These are phyloP conservation scores for Ochetophila trinervis DNA, from an alignment of 306 rosid species.

Conservation along the genomic window DNA sequence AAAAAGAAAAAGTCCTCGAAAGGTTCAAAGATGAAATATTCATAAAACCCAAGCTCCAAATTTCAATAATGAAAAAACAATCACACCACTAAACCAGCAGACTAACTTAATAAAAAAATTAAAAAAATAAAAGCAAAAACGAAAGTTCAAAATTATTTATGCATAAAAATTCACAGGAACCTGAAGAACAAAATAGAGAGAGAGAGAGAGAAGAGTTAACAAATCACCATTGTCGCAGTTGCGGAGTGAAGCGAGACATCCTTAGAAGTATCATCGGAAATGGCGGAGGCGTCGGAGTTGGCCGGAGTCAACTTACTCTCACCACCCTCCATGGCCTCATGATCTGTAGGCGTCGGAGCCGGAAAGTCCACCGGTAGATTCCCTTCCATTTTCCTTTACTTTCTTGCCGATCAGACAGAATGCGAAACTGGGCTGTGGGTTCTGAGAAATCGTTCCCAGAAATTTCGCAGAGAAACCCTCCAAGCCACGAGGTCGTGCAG, in stretches of 20 bases:
- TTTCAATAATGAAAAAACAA: no score
- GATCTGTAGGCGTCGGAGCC: slow-evolving; percentile 42
- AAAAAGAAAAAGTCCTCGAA: no score
- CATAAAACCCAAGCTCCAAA: no score
- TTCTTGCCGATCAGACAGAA: slow-evolving; percentile 12
- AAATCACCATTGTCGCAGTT: slow-evolving; percentile 45
- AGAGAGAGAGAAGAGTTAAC: background rate
- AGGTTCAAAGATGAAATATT: no score
- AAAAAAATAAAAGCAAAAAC: slow-evolving; percentile 5
- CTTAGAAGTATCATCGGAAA: slow-evolving; percentile 30
- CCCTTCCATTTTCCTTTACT: slow-evolving; percentile 31
- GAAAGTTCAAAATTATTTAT: background rate
- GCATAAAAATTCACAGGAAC: background rate
- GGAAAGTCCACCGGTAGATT: slow-evolving; percentile 22
- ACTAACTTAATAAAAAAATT: no score
- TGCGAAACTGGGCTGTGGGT: background rate
- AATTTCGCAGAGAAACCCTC: slow-evolving; percentile 39
- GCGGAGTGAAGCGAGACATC: slow-evolving; percentile 20
- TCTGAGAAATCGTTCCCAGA: no score
- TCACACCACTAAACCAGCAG: no score
- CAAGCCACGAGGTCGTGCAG: background rate
- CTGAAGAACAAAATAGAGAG: background rate
- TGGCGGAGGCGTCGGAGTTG: slow-evolving; percentile 41
- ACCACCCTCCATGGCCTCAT: slow-evolving; percentile 14
- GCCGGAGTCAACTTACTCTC: slow-evolving; percentile 36